These are phyloP conservation scores for Aspergillus wentii DNA, from an alignment of 495 filamentous ascomycete genomes.

Conservation along the genomic window DNA sequence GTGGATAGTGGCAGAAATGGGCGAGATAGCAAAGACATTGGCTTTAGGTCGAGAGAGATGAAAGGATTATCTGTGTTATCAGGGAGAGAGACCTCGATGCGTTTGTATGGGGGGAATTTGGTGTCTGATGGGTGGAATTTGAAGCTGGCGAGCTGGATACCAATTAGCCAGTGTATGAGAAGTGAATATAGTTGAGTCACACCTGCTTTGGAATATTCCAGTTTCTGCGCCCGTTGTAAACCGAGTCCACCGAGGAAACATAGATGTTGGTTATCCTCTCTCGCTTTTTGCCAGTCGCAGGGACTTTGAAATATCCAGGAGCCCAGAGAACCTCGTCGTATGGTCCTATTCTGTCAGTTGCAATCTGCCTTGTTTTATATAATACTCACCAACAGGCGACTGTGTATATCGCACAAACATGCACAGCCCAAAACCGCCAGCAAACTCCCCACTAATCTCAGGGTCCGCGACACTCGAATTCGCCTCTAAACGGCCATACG, in stretches of 20 bases:
- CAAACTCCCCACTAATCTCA: no score
- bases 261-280: background rate
- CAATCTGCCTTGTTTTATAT: no score
- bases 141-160: background rate
- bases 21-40: background rate
- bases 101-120: background rate
- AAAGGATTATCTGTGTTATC: background rate
- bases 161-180: background rate
- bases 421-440: no score
- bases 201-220: slow-evolving; percentile 2
- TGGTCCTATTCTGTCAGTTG: background rate
- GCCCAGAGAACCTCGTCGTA: slow-evolving; percentile 2
- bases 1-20: background rate
- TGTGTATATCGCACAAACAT: no score
- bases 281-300: background rate
- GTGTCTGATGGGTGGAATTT: background rate
- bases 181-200: background rate
- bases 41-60: background rate
- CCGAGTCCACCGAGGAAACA: background rate
- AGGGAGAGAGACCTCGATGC: background rate
- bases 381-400: no score
- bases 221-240: slow-evolving; percentile 1
- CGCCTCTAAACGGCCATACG: no score
- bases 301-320: background rate
- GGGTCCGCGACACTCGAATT: no score